phyloP scores from a whole-genome alignment of 352 stramenopile species.

The Thraustochytrium sp. region DNA sequence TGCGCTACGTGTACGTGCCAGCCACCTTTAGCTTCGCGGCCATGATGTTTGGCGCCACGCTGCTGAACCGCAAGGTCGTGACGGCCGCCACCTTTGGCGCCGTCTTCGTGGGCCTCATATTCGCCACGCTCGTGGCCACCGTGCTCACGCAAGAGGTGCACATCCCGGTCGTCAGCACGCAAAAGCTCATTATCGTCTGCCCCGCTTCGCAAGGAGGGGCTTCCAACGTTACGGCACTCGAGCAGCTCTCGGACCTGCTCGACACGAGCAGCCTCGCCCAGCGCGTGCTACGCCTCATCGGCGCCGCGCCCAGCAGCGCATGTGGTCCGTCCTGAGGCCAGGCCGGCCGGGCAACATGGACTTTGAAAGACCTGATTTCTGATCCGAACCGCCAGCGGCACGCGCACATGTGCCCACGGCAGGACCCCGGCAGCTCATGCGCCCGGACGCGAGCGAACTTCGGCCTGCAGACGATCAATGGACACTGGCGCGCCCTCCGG shows the following conservation, averaged over 20 bases:
- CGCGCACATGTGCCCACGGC: no score
- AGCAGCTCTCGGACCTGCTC: neutral
- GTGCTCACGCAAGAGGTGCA: conserved; percentile 10
- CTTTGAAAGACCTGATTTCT: no score
- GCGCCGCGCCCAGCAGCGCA: neutral
- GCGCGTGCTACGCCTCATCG: neutral
- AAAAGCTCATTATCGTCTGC: conserved; percentile 3
- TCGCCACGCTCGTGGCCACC: neutral
- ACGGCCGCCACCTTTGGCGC: neutral
- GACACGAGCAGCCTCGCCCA: conserved; percentile 1
- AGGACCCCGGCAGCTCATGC: no score
- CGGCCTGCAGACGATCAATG: no score
- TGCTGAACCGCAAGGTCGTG: conserved; percentile 1
- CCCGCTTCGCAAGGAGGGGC: neutral
- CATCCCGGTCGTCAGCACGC: neutral
- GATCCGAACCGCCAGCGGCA: no score
- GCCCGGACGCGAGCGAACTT: no score
- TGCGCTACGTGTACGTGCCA: neutral
- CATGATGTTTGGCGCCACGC: conserved; percentile 16
- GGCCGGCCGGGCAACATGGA: neutral
- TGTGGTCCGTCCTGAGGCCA: neutral
- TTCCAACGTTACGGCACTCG: no score
- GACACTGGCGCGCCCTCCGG: no score
- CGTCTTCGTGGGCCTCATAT: neutral
- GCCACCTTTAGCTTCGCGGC: neutral